Conservation (phyloP, 768 basidiomycete species). For the Dioszegia aurantiaca region DNA sequence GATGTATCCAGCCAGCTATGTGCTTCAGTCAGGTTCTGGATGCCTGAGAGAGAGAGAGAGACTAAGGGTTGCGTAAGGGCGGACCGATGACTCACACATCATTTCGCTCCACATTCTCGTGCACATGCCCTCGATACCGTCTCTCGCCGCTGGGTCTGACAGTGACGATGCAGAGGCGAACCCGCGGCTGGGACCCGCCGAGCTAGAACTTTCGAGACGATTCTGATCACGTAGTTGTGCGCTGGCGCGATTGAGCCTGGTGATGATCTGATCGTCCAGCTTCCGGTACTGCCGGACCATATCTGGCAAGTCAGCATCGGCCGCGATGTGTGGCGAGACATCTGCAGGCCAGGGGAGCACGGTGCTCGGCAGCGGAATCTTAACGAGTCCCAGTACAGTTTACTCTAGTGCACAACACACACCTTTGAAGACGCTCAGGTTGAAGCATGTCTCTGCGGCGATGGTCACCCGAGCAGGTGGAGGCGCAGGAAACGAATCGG, state of each 20-base stretch:
- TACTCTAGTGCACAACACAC: slow-evolving; percentile 4
- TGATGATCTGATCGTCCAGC: slow-evolving; percentile 51
- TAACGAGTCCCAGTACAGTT: no score
- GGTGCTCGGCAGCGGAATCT: no score
- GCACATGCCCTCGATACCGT: slow-evolving; percentile 49
- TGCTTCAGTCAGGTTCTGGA: no score
- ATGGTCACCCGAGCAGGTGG: slow-evolving; percentile 44
- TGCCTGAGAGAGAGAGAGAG: no score
- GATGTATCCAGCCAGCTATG: slow-evolving; percentile 49
- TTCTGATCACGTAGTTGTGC: slow-evolving; percentile 46
- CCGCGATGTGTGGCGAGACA: not conserved
- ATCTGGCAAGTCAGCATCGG: slow-evolving; percentile 23
- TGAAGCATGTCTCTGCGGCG: slow-evolving; percentile 48
- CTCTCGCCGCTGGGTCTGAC: slow-evolving; percentile 22
- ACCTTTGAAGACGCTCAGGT: slow-evolving; percentile 50
- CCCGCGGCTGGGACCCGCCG: slow-evolving; percentile 4
- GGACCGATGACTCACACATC: slow-evolving; percentile 52
- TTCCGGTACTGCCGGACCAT: slow-evolving; percentile 50
- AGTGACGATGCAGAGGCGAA: not conserved
- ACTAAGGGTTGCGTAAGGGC: no score
- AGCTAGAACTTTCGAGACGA: slow-evolving; percentile 1
- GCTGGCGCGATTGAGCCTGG: slow-evolving; percentile 45
- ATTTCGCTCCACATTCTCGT: slow-evolving; percentile 48
- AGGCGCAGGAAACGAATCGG: slow-evolving; percentile 46
- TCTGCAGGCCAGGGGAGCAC: not conserved